These are phyloP conservation scores for Uronychia binucleata DNA, from an alignment of 73 alveolate genomes.

Conservation along the genomic window DNA sequence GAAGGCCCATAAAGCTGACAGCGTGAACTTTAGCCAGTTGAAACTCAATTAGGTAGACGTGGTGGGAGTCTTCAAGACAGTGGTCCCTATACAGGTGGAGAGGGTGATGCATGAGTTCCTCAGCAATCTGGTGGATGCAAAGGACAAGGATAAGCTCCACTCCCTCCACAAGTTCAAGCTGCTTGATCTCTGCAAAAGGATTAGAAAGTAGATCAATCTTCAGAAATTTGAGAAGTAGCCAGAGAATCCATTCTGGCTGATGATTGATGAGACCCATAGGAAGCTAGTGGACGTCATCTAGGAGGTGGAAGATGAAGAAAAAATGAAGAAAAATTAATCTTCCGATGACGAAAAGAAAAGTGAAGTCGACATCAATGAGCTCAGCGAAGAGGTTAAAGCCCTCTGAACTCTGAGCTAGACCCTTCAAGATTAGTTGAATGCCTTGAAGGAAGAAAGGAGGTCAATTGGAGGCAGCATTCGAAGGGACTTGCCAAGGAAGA, in stretches of 20 bases:
- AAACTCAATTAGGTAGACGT: not conserved
- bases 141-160: not conserved
- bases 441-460: no score
- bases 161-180: not conserved
- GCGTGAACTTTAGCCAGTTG: not conserved
- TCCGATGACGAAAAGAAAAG: no score
- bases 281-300: not conserved
- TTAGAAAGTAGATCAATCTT: not conserved
- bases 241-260: not conserved
- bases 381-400: no score
- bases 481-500: no score
- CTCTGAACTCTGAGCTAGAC: no score
- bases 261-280: not conserved
- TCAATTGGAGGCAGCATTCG: no score
- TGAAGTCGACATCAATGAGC: no score
- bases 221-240: not conserved
- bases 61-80: not conserved
- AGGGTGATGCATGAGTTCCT: not conserved
- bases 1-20: not conserved
- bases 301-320: not conserved
- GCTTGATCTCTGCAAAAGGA: not conserved
- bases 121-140: not conserved
- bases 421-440: no score
- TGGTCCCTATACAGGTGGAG: not conserved
- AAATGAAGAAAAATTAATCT: no score